These are phyloP conservation scores for Petrea volubilis DNA, from an alignment of 257 asterid species.

Conservation along the genomic window DNA sequence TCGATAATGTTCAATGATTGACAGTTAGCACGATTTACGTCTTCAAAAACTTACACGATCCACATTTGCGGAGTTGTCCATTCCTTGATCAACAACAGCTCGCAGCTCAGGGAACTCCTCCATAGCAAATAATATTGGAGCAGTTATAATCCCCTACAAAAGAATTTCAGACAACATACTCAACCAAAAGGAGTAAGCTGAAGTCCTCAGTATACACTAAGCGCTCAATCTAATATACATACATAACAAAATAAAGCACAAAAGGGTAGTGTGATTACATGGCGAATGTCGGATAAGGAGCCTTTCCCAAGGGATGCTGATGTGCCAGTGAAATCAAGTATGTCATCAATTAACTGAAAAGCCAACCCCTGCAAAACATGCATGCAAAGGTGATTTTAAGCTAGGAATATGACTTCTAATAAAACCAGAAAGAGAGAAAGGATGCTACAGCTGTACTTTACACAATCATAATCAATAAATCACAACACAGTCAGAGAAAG, in stretches of 20 bases:
- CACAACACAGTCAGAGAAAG: no score
- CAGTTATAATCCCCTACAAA: constrained; percentile 82
- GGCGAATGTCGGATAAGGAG: constrained; percentile 95
- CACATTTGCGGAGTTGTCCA: constrained; percentile 70
- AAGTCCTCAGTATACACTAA: no score
- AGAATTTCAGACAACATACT: no score
- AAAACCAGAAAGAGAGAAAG: background rate
- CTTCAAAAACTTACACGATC: constrained; percentile 76
- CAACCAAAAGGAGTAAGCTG: no score
- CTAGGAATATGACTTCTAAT: background rate
- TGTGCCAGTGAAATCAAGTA: constrained; percentile 93
- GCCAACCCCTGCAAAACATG: constrained; percentile 82
- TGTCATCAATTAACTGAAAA: constrained; percentile 88
- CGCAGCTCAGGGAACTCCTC: constrained; percentile 92
- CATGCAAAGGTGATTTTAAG: constrained; percentile 6
- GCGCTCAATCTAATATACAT: background rate
- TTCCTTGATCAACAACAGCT: constrained; percentile 62
- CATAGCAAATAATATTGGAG: constrained; percentile 86
- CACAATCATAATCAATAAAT: background rate
- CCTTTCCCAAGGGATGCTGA: constrained; percentile 93
- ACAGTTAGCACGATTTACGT: no score
- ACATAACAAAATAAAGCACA: background rate
- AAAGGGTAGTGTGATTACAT: constrained; percentile 45
- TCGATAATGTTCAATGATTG: no score
- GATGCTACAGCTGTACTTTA: background rate